phyloP scores from a whole-genome alignment of 108 stramenopile genomes.

The Skeletonema menzelii region DNA sequence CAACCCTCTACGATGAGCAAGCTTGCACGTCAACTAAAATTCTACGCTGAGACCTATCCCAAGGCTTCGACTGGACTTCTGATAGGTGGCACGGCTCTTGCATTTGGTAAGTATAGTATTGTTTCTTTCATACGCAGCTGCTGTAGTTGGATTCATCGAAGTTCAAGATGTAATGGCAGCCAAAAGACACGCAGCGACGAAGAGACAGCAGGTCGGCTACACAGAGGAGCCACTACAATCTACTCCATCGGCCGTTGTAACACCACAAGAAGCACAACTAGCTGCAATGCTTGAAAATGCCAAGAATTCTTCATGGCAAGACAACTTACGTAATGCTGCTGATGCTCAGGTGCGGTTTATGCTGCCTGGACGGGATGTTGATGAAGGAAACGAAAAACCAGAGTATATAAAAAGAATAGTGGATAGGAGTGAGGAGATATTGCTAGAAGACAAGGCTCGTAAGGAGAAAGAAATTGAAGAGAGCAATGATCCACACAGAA shows the following conservation, averaged over 20 bases:
- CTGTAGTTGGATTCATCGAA: conserved; percentile 13
- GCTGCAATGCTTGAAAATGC: conserved; percentile 65
- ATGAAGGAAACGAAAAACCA: conserved; percentile 13
- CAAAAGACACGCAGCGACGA: background rate
- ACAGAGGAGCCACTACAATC: background rate
- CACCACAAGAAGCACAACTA: conserved; percentile 49
- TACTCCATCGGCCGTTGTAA: conserved; percentile 6
- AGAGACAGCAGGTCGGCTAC: background rate
- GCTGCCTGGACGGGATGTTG: conserved; percentile 39
- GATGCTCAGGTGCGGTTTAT: conserved; percentile 59
- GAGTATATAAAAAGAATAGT: conserved; percentile 54
- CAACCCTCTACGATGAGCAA: background rate
- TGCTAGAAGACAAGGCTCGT: conserved; percentile 39
- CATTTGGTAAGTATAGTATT: conserved; percentile 3
- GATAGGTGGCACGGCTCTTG: conserved; percentile 1
- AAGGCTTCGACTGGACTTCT: conserved; percentile 15
- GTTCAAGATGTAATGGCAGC: background rate
- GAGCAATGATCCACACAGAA: conserved; percentile 13
- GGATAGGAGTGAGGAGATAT: conserved; percentile 45
- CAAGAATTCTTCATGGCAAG: conserved; percentile 51
- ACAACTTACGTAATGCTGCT: conserved; percentile 53
- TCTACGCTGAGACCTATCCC: conserved; percentile 26
- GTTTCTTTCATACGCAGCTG: background rate
- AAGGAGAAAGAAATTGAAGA: conserved; percentile 29
- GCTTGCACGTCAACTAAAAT: conserved; percentile 6